These are phyloP conservation scores for Abortiporus biennis DNA, from an alignment of 1,284 basidiomycete species.

Conservation along the genomic window DNA sequence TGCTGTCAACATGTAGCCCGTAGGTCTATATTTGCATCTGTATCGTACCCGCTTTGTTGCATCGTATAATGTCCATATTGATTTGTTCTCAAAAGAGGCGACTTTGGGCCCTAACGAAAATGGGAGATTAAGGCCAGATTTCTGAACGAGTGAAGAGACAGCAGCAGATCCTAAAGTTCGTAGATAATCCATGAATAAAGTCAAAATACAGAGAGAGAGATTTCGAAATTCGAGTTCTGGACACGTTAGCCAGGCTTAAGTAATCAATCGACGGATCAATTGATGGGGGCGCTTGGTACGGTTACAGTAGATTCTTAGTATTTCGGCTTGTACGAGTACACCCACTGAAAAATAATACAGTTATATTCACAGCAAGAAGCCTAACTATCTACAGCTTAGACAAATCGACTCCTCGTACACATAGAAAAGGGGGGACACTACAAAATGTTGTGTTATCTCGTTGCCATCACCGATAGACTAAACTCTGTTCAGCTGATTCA, in stretches of 20 bases:
- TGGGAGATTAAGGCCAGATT: constrained; percentile 85
- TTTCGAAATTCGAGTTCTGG: not conserved
- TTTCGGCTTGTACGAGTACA: not conserved
- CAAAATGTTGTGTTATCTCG: too few species aligned
- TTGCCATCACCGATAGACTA: too few species aligned
- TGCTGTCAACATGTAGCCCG: constrained; percentile 3
- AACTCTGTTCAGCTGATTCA: constrained; percentile 39
- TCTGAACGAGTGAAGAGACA: constrained; percentile 82
- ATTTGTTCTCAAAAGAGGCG: constrained; percentile 53
- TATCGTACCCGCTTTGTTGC: constrained; percentile 74
- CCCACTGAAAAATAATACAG: too few species aligned
- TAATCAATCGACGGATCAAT: not conserved
- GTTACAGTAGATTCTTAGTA: not conserved
- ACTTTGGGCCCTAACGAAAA: constrained; percentile 83
- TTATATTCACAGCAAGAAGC: too few species aligned
- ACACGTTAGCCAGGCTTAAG: not conserved
- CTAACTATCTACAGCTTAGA: too few species aligned
- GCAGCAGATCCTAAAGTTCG: constrained; percentile 82
- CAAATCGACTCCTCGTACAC: too few species aligned
- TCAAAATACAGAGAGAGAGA: too few species aligned
- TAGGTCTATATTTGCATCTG: not conserved
- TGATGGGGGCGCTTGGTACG: too few species aligned
- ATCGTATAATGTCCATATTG: constrained; percentile 85
- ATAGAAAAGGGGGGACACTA: too few species aligned
- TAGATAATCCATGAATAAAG: constrained; percentile 92